These are phyloP conservation scores for Neurospora intermedia DNA, from an alignment of 495 filamentous ascomycete genomes.

Conservation along the genomic window DNA sequence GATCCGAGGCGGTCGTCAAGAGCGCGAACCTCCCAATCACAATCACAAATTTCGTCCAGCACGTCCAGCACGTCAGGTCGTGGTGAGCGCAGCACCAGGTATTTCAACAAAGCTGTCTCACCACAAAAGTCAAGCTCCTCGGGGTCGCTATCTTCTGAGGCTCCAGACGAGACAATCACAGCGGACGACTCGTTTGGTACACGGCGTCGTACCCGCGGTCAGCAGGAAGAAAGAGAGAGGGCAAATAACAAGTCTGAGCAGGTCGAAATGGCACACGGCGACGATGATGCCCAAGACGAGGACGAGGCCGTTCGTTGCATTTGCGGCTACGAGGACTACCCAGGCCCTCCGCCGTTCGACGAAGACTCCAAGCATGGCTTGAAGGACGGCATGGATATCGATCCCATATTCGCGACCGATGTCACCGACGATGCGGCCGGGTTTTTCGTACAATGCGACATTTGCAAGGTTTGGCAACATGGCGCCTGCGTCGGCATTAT, in stretches of 20 bases:
- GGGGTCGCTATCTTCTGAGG: slow-evolving; percentile 66
- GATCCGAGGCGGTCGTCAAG: slow-evolving; percentile 86
- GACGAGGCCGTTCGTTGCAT: slow-evolving; percentile 92
- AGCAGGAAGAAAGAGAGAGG: slow-evolving; percentile 50
- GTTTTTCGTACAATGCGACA: slow-evolving; percentile 96
- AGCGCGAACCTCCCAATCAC: slow-evolving; percentile 71
- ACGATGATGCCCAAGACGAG: slow-evolving; percentile 65
- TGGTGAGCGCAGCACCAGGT: slow-evolving; percentile 57
- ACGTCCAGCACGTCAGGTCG: slow-evolving; percentile 55
- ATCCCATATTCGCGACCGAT: slow-evolving; percentile 52
- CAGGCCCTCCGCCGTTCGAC: slow-evolving; percentile 66
- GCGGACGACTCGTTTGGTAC: slow-evolving; percentile 34
- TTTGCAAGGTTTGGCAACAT: slow-evolving; percentile 98
- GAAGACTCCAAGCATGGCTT: slow-evolving; percentile 43
- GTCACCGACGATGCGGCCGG: slow-evolving; percentile 79
- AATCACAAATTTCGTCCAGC: slow-evolving; percentile 67
- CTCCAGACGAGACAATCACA: slow-evolving; percentile 63
- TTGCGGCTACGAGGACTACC: slow-evolving; percentile 90
- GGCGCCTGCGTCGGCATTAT: slow-evolving; percentile 96
- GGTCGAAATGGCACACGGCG: slow-evolving; percentile 41
- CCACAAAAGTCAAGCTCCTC: slow-evolving; percentile 63
- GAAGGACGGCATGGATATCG: slow-evolving; percentile 40
- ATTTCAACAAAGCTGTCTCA: slow-evolving; percentile 59
- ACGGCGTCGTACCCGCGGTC: slow-evolving; percentile 60
- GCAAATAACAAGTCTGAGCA: slow-evolving; percentile 34